Evolutionary conservation across 805 yeast genomes (phyloP).

Genomic region (Saccharomycopsis sp.): DNA sequence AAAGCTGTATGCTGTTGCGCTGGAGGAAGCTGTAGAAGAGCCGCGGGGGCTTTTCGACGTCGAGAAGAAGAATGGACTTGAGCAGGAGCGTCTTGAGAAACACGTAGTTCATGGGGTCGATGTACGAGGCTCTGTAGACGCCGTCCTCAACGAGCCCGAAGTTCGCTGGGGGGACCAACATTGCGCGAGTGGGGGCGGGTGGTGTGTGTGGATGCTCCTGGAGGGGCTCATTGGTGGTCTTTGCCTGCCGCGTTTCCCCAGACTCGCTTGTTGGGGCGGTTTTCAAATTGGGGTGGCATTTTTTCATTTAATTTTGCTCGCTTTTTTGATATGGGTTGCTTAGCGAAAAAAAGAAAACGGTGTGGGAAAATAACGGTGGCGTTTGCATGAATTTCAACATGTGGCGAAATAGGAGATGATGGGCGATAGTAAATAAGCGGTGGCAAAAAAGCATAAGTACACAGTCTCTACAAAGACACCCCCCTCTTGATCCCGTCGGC

Average conservation of each 20-base stretch:
- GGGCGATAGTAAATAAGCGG: background rate
- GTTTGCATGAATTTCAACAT: background rate
- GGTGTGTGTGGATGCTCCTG: no score
- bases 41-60: slow-evolving; percentile 80
- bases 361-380: background rate
- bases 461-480: no score
- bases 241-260: background rate
- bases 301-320: background rate
- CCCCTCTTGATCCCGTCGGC: background rate
- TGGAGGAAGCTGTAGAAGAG: slow-evolving; percentile 60
- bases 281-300: no score
- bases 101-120: slow-evolving; percentile 70
- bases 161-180: slow-evolving; percentile 90
- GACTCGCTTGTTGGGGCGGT: background rate
- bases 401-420: background rate
- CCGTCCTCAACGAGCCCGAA: slow-evolving; percentile 90
- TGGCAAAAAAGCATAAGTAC: background rate
- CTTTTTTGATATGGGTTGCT: background rate
- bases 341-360: background rate
- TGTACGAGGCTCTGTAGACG: slow-evolving; percentile 70
- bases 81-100: slow-evolving; percentile 70
- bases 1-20: slow-evolving; percentile 45
- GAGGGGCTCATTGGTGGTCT: no score
- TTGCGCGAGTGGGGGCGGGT: no score
- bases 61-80: slow-evolving; percentile 63